Evolutionary conservation across 352 stramenopile genomes (phyloP).

Genomic region (Phytophthora tentaculata): DNA sequence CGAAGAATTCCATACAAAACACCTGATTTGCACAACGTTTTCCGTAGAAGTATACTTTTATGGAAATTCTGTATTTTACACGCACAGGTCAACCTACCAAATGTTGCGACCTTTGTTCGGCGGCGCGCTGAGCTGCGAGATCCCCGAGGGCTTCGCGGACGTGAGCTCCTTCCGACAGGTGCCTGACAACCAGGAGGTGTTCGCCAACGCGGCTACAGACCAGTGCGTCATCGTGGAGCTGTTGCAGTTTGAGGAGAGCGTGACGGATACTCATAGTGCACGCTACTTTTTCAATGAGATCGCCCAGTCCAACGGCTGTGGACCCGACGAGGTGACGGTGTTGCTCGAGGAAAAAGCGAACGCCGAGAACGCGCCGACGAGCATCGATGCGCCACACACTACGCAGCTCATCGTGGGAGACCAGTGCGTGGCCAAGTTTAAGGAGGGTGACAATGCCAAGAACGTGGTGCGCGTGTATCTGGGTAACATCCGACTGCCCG

Average conservation of each 20-base stretch:
- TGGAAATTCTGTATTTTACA: too few species aligned
- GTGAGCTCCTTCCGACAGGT: conserved; percentile 88
- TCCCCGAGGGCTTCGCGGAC: conserved; percentile 77
- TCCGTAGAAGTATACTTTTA: too few species aligned
- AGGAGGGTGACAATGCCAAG: conserved; percentile 79
- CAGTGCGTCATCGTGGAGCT: conserved; percentile 88
- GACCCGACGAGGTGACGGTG: conserved; percentile 56
- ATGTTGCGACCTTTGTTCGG: conserved; percentile 62
- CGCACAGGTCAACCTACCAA: not conserved
- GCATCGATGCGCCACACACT: conserved; percentile 44
- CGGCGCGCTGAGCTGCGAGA: conserved; percentile 73
- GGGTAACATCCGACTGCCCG: conserved; percentile 71
- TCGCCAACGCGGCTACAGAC: conserved; percentile 79
- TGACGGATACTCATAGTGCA: conserved; percentile 56
- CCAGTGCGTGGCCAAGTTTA: conserved; percentile 88
- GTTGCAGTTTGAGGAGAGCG: conserved; percentile 64
- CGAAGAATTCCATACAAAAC: too few species aligned
- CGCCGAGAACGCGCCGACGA: conserved; percentile 31
- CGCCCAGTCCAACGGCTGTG: conserved; percentile 79
- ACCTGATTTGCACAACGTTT: too few species aligned
- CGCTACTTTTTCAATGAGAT: conserved; percentile 89
- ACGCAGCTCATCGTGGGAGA: conserved; percentile 72
- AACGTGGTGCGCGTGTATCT: conserved; percentile 88
- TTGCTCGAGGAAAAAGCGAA: conserved; percentile 50
- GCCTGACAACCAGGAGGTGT: conserved; percentile 90